A percentile compares a stretch with the other conserved stretches of the same genome.
These are phyloP conservation scores for Hygrophoropsis aurantiaca DNA, from an alignment of 768 basidiomycete species.

Conservation along the genomic window DNA sequence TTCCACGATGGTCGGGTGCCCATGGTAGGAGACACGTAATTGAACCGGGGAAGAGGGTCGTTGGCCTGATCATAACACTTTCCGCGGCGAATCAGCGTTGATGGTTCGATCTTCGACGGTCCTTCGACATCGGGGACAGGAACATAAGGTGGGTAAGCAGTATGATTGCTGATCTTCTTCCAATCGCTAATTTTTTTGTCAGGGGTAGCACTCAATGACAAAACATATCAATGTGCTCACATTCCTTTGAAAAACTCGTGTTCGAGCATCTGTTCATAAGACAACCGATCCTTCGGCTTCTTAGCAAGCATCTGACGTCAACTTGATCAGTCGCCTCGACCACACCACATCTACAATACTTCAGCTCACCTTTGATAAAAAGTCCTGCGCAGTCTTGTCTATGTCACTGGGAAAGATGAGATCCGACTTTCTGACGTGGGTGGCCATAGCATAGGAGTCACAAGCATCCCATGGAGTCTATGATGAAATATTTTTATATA, in stretches of 20 bases:
- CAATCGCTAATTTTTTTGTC: constrained; percentile 2
- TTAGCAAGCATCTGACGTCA: constrained; percentile 10
- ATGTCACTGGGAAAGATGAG: background rate
- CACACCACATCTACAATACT: too few relatives aligned
- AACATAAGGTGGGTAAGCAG: background rate
- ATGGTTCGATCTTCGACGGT: too few relatives aligned
- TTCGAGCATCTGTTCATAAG: constrained; percentile 7
- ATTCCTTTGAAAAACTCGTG: constrained; percentile 7
- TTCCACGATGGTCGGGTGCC: background rate
- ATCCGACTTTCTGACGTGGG: background rate
- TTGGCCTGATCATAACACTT: constrained; percentile 1
- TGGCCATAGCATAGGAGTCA: background rate
- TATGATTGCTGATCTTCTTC: constrained; percentile 2
- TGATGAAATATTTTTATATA: background rate
- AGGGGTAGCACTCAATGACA: background rate
- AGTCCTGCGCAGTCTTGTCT: background rate
- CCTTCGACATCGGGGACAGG: background rate
- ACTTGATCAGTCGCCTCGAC: too few relatives aligned
- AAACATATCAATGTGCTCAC: background rate
- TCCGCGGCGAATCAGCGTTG: background rate
- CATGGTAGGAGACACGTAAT: constrained; percentile 1
- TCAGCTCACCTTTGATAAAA: background rate
- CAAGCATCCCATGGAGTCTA: constrained; percentile 5
- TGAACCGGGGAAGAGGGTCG: constrained; percentile 8
- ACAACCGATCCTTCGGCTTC: background rate